Conservation (phyloP, 2,329 filamentous ascomycete genomes). For the Neobulgaria alba region DNA sequence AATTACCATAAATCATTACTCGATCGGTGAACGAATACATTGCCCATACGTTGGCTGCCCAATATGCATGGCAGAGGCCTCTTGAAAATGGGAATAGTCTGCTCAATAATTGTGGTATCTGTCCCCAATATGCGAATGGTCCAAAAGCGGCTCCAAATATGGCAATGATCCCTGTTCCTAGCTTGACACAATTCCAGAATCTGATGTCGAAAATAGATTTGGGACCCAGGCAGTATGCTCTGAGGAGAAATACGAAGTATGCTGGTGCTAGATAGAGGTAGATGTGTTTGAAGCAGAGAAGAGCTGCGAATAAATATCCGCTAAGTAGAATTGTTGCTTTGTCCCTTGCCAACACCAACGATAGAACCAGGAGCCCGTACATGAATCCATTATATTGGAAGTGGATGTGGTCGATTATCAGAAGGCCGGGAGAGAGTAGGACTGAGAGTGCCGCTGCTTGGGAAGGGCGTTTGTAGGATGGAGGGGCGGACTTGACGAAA, state of each 20-base stretch:
- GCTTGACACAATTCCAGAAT: conserved; percentile 73
- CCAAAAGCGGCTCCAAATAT: conserved; percentile 80
- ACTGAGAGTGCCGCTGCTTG: conserved; percentile 85
- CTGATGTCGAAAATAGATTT: conserved; percentile 68
- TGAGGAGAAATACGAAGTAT: conserved; percentile 89
- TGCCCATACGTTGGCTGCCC: conserved; percentile 96
- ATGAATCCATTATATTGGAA: conserved; percentile 99
- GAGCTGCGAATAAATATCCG: conserved; percentile 71
- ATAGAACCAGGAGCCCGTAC: conserved; percentile 83
- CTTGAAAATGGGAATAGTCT: conserved; percentile 90
- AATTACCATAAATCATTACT: conserved; percentile 67
- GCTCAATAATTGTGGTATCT: conserved; percentile 74
- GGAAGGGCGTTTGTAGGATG: conserved; percentile 60
- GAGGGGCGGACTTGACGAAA: conserved; percentile 64
- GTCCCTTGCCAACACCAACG: conserved; percentile 72
- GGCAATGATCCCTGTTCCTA: conserved; percentile 61
- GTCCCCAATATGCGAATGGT: conserved; percentile 73
- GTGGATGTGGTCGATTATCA: conserved; percentile 97
- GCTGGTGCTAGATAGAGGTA: conserved; percentile 94
- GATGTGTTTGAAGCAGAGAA: conserved; percentile 96
- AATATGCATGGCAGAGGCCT: conserved; percentile 93
- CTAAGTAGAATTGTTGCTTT: conserved; percentile 67
- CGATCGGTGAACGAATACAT: conserved; percentile 90
- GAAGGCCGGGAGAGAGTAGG: conserved; percentile 79
- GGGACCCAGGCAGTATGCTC: conserved; percentile 76